Evolutionary conservation across 345 rosid genomes (phyloP).

Genomic region (Geranium brycei): DNA sequence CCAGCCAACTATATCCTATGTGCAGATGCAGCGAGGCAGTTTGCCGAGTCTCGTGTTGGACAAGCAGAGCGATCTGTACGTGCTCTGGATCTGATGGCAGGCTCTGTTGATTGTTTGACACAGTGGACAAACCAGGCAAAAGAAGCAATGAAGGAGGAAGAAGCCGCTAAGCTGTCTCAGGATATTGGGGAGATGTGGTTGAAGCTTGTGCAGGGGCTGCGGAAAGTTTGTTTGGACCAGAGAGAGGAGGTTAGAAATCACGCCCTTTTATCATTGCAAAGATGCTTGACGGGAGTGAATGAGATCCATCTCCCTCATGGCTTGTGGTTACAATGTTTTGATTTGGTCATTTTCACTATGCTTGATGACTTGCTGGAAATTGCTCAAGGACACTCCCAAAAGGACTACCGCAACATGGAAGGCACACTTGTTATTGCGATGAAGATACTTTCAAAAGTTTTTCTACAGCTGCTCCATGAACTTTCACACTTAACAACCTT

Average conservation of each 20-base stretch:
- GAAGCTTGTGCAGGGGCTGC: slow-evolving; percentile 79
- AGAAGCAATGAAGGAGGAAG: slow-evolving; percentile 72
- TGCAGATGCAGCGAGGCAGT: slow-evolving; percentile 82
- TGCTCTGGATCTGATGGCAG: slow-evolving; percentile 81
- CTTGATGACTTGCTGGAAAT: slow-evolving; percentile 93
- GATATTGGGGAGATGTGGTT: slow-evolving; percentile 97
- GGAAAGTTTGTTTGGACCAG: slow-evolving; percentile 99
- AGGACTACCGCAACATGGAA: slow-evolving; percentile 93
- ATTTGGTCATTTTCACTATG: slow-evolving; percentile 75
- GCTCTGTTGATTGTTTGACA: slow-evolving; percentile 63
- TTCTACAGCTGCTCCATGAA: slow-evolving; percentile 57
- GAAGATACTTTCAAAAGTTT: slow-evolving; percentile 69
- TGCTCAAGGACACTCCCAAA: slow-evolving; percentile 80
- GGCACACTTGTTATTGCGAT: slow-evolving; percentile 66
- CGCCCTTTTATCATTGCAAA: slow-evolving; percentile 73
- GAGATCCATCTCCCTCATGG: slow-evolving; percentile 56
- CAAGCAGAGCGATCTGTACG: slow-evolving; percentile 82
- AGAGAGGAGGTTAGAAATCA: slow-evolving; percentile 94
- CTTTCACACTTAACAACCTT: slow-evolving; percentile 68
- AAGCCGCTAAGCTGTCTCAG: slow-evolving; percentile 48
- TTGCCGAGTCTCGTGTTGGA: slow-evolving; percentile 96
- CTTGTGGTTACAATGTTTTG: slow-evolving; percentile 86
- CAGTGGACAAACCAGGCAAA: slow-evolving; percentile 64
- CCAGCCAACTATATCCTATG: slow-evolving; percentile 83
- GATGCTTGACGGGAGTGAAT: slow-evolving; percentile 72